phyloP scores from a whole-genome alignment of 148 eudicot genomes.

The Rhododendron griersonianum region DNA sequence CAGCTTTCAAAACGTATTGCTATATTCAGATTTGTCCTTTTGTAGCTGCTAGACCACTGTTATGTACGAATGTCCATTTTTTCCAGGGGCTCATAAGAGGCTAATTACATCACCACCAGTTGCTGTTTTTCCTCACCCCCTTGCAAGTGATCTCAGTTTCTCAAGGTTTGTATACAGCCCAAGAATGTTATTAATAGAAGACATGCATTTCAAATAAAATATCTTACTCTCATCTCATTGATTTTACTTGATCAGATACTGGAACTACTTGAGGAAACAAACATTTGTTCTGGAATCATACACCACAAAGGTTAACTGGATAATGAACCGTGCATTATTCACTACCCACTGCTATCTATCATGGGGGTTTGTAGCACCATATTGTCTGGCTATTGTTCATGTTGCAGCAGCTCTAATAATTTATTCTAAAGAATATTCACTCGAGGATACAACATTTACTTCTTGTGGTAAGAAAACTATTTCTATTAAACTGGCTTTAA shows the following conservation, averaged over 20 bases:
- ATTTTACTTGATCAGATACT: slow-evolving; percentile 53
- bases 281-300: slow-evolving; percentile 96
- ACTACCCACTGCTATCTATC: slow-evolving; percentile 83
- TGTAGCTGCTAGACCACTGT: slow-evolving; percentile 7
- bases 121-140: slow-evolving; percentile 98
- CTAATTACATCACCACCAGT: slow-evolving; percentile 93
- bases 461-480: slow-evolving; percentile 58
- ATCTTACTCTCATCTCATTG: not conserved
- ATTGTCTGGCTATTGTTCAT: slow-evolving; percentile 78
- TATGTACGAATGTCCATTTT: slow-evolving; percentile 9
- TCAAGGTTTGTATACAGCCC: slow-evolving; percentile 47
- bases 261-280: slow-evolving; percentile 99
- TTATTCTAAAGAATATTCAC: slow-evolving; percentile 37
- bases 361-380: slow-evolving; percentile 96
- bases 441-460: slow-evolving; percentile 38
- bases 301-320: slow-evolving; percentile 70
- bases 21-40: not conserved
- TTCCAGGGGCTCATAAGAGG: slow-evolving; percentile 77
- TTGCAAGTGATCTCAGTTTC: slow-evolving; percentile 88
- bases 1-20: not conserved
- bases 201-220: not conserved
- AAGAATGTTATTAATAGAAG: not conserved
- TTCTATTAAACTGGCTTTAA: not conserved
- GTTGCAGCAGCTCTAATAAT: slow-evolving; percentile 62
- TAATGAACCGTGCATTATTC: slow-evolving; percentile 94